Base-by-base conservation (phyloP, 805 yeast species). In the Kodamaea leandrae region DNA sequence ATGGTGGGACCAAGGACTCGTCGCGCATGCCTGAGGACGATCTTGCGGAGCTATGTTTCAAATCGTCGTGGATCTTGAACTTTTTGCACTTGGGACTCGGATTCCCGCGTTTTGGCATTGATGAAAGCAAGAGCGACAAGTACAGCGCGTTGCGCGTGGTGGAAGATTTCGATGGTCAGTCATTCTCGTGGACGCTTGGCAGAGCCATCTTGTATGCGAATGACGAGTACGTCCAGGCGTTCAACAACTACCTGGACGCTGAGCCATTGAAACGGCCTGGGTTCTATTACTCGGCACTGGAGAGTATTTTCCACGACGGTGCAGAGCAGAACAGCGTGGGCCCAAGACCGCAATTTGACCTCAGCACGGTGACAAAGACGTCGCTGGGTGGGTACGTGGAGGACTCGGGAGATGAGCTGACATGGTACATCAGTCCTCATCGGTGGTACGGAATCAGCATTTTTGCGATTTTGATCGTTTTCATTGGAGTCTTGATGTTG, bases 201-300 rank as follows among this genome's bases (percentile, higher is more conserved):
- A 58, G 82, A 25, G 88, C 88, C 1, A 56, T 82, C 7, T 57
- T 83, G 16, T 83, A 83, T 53, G 77, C 83, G 3, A 72, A 71
- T 46, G 78, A 68, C 56, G 86, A 76, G 60, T 70, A 70, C 44
- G 62, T 63, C 24, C 70, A 53, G 44, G 76, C 68, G 3, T 72
- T 52, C 50, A 65, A 64, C 44, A 68, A 66, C 42, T 17, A 54
- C 47, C 33, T 53, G 68, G 2, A 6, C 27, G 8, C 42, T 42
- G 12, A 3, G 53, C n/a, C n/a, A 28, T 14, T 43, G 12, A 27
- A 45, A 20, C 38, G 72, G n/a, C 62, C 74, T 4, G 85, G 86
- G 0, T 77, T 63, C 44, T 70, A 61, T 39, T 74, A 66, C 51
- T 66, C 74, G 12, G 71, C 82, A 0, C 65, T 76, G 0, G 72